Conservation (phyloP, 1,139 yeast genomes). For the Candida albicans region DNA sequence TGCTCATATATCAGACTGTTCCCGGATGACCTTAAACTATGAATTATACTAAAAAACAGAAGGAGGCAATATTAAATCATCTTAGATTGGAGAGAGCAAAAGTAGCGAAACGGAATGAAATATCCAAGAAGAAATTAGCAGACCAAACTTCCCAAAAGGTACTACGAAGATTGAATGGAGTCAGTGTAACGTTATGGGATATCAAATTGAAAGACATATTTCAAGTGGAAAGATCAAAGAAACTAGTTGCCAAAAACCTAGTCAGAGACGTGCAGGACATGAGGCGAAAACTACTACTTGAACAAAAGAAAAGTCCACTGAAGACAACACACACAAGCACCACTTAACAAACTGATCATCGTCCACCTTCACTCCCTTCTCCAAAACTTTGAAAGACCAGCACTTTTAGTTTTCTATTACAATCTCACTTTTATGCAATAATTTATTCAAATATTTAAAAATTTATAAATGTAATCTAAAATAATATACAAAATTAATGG, state of each 20-base stretch:
- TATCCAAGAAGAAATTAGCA: conserved; percentile 21
- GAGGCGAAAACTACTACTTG: conserved; percentile 7
- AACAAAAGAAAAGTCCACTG: background rate
- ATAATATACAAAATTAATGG: conserved; percentile 1
- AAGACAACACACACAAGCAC: background rate
- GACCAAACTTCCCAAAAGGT: conserved; percentile 25
- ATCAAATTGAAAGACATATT: conserved; percentile 40
- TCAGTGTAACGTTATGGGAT: conserved; percentile 43
- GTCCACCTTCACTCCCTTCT: no score
- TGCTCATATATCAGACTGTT: no score
- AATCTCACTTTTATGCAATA: no score
- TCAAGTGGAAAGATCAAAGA: conserved; percentile 43
- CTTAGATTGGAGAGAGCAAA: conserved; percentile 23
- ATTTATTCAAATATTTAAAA: no score
- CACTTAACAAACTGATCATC: background rate
- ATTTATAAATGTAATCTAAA: no score
- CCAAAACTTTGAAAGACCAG: no score
- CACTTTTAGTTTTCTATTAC: no score
- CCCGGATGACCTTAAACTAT: conserved; percentile 6
- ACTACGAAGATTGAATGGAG: conserved; percentile 37
- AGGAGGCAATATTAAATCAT: conserved; percentile 32
- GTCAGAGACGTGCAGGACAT: conserved; percentile 29
- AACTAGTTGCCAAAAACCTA: conserved; percentile 29
- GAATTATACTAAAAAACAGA: conserved; percentile 37
- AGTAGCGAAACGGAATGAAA: conserved; percentile 17